Conservation (phyloP, 768 basidiomycete species). For the Leccinum fibrillosum region DNA sequence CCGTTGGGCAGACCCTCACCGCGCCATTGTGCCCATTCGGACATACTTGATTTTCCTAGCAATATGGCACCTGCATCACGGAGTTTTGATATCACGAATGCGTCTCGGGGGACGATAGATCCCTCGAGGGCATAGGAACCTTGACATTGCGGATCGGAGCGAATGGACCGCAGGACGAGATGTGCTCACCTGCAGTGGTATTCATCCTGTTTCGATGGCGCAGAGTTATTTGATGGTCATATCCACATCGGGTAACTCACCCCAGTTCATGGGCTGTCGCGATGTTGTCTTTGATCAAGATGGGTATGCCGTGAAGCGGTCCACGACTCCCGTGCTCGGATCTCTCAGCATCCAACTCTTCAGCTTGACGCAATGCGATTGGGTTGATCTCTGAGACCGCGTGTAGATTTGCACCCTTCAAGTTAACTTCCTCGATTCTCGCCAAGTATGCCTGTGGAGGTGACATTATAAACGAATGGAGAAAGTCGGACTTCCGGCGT, state of each 20-base stretch:
- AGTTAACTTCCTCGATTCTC: constrained; percentile 67
- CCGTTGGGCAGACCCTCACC: constrained; percentile 35
- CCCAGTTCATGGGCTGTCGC: constrained; percentile 30
- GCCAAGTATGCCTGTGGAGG: constrained; percentile 55
- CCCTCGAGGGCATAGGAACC: constrained; percentile 39
- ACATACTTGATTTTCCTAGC: constrained; percentile 41
- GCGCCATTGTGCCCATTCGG: constrained; percentile 43
- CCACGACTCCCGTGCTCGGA: constrained; percentile 45
- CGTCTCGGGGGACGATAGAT: constrained; percentile 36
- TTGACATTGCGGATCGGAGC: constrained; percentile 8
- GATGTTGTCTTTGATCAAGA: constrained; percentile 52
- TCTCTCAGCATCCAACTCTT: constrained; percentile 48
- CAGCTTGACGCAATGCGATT: constrained; percentile 50
- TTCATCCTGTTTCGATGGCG: constrained; percentile 39
- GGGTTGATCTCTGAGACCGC: constrained; percentile 60
- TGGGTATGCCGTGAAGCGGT: constrained; percentile 54
- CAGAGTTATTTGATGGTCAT: not conserved
- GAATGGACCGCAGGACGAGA: not conserved
- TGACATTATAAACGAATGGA: not conserved
- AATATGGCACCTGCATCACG: constrained; percentile 35
- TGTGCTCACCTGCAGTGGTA: constrained; percentile 46
- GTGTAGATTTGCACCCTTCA: constrained; percentile 51
- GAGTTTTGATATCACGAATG: constrained; percentile 31
- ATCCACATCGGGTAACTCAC: constrained; percentile 9
- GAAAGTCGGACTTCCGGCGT: not conserved